A percentile compares a stretch with the other conserved stretches of the same genome.
These are phyloP conservation scores for Carex littledalei DNA, from an alignment of 176 grass and related monocot species.

Conservation along the genomic window DNA sequence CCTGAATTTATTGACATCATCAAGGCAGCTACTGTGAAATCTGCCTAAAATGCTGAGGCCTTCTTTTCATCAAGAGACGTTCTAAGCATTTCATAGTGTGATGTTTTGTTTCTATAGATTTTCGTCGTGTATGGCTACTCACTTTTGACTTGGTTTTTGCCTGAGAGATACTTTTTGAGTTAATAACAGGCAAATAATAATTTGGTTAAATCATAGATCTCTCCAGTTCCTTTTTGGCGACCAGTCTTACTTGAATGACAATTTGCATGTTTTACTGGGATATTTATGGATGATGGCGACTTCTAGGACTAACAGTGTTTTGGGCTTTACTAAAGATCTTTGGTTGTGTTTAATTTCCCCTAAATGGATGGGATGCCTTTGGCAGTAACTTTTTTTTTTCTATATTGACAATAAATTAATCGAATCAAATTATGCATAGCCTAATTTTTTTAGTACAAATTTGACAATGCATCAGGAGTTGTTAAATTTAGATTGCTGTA, in stretches of 20 bases:
- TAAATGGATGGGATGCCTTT: background rate
- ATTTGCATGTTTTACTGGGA: background rate
- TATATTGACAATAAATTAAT: background rate
- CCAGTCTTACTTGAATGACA: slow-evolving; percentile 3
- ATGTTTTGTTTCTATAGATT: slow-evolving; percentile 9
- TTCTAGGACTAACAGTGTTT: too few species aligned
- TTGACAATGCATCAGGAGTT: background rate
- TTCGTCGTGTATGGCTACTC: background rate
- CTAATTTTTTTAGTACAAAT: background rate
- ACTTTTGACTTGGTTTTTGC: slow-evolving; percentile 19
- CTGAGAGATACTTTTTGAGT: slow-evolving; percentile 20
- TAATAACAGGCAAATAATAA: slow-evolving; percentile 27
- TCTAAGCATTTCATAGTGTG: background rate
- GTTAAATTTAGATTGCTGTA: background rate
- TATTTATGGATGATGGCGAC: background rate
- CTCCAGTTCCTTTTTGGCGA: background rate
- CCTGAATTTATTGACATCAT: slow-evolving; percentile 96
- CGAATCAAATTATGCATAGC: background rate
- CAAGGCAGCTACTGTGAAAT: slow-evolving; percentile 62
- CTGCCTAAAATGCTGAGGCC: slow-evolving; percentile 32
- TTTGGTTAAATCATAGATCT: background rate
- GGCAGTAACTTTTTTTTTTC: background rate
- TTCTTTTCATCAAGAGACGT: background rate
- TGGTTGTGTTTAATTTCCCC: background rate
- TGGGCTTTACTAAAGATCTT: background rate